phyloP scores from a whole-genome alignment of 2,329 filamentous ascomycete species.

The Colletotrichum costaricense region DNA sequence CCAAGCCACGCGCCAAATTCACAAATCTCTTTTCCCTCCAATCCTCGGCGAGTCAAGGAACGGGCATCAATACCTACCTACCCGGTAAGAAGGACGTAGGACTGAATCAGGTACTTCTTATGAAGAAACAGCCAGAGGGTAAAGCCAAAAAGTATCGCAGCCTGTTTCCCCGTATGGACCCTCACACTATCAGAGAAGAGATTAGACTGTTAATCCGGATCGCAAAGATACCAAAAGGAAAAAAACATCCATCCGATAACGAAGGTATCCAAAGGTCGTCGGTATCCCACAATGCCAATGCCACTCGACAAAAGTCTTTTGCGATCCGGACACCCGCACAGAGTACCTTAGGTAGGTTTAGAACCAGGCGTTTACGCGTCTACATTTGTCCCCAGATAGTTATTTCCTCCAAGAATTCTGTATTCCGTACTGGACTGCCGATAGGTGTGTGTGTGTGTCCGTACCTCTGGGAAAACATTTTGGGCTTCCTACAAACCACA shows the following conservation, averaged over 20 bases:
- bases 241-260: neutral
- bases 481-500: neutral
- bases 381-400: neutral
- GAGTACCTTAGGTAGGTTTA: too few species aligned
- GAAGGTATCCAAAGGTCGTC: neutral
- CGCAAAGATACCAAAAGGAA: neutral
- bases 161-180: too few species aligned
- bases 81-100: neutral
- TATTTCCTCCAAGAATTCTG: neutral
- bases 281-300: neutral
- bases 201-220: neutral
- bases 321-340: neutral
- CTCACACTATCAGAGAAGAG: neutral
- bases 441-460: neutral
- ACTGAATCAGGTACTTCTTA: neutral
- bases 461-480: neutral
- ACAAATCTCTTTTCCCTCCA: neutral
- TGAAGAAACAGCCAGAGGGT: neutral
- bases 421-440: neutral
- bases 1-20: neutral
- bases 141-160: too few species aligned
- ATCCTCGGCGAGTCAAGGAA: neutral
- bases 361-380: neutral
- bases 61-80: neutral
- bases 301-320: neutral